Conservation (phyloP, 805 yeast species). For the Candida pini region DNA sequence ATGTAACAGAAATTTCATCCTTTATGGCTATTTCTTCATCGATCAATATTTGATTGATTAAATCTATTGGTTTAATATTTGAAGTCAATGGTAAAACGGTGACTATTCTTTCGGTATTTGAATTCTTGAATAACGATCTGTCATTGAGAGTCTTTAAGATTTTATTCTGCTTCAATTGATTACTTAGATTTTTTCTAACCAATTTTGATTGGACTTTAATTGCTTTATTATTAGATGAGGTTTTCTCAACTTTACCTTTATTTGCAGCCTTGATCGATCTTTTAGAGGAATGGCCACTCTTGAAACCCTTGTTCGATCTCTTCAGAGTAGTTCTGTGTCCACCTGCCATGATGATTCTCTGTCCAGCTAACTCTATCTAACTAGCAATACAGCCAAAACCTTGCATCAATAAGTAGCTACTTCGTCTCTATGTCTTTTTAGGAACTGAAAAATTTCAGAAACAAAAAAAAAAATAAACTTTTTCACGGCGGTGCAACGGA, state of each 20-base stretch:
- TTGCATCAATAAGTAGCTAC: too few species aligned
- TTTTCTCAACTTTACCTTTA: constrained; percentile 86
- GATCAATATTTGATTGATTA: constrained; percentile 47
- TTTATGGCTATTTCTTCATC: constrained; percentile 29
- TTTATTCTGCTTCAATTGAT: constrained; percentile 72
- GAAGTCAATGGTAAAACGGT: constrained; percentile 74
- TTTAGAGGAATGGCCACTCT: constrained; percentile 86
- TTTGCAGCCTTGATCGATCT: constrained; percentile 73
- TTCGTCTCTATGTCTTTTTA: too few species aligned
- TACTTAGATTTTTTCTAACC: constrained; percentile 74
- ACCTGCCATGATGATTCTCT: too few species aligned
- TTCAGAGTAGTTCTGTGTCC: constrained; percentile 85
- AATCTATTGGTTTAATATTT: constrained; percentile 56
- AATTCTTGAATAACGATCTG: constrained; percentile 58
- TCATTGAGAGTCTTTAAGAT: constrained; percentile 51
- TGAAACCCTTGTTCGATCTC: constrained; percentile 83
- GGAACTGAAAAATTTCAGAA: neutral
- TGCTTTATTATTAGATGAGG: constrained; percentile 32
- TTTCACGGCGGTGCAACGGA: too few species aligned
- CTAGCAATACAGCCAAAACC: too few species aligned
- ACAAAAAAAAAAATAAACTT: neutral
- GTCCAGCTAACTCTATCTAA: too few species aligned
- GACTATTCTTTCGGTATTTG: constrained; percentile 77
- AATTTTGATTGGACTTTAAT: constrained; percentile 36
- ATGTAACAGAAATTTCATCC: constrained; percentile 44